These are phyloP conservation scores for Pseudocercospora eumusae DNA, from an alignment of 2,329 filamentous ascomycete genomes.

Conservation along the genomic window DNA sequence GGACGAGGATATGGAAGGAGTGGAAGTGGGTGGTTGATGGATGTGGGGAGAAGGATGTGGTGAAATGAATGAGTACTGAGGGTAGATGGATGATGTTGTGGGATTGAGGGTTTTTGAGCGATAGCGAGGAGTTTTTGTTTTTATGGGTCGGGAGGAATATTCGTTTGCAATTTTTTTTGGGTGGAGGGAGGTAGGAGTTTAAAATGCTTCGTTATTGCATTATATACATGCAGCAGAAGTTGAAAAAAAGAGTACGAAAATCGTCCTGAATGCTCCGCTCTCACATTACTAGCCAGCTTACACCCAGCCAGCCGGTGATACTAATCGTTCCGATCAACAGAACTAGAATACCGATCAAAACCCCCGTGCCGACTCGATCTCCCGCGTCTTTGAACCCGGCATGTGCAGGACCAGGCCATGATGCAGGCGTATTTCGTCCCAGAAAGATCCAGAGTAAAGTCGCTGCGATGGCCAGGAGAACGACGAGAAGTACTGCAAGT, in stretches of 20 bases:
- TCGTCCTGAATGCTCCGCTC: neutral
- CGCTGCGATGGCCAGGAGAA: constrained; percentile 36
- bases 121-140: too few relatives aligned
- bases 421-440: constrained; percentile 32
- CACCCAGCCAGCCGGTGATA: constrained; percentile 41
- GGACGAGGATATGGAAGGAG: neutral
- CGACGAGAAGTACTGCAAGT: constrained; percentile 33
- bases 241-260: neutral
- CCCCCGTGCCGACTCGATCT: constrained; percentile 40
- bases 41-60: too few relatives aligned
- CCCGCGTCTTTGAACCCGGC: constrained; percentile 38
- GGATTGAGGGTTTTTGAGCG: too few relatives aligned
- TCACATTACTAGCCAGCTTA: constrained; percentile 44
- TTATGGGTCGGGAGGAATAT: too few relatives aligned
- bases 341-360: constrained; percentile 40
- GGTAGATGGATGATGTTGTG: too few relatives aligned
- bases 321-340: constrained; percentile 40
- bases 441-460: constrained; percentile 43
- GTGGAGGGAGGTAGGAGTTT: neutral
- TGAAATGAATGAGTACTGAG: too few relatives aligned
- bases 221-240: constrained; percentile 2
- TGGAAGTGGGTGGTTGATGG: too few relatives aligned
- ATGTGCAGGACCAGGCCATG: constrained; percentile 17
- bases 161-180: too few relatives aligned
- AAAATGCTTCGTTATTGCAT: constrained; percentile 2